Conservation (phyloP, 2,329 filamentous ascomycete species). For the Alternaria brassicicola region DNA sequence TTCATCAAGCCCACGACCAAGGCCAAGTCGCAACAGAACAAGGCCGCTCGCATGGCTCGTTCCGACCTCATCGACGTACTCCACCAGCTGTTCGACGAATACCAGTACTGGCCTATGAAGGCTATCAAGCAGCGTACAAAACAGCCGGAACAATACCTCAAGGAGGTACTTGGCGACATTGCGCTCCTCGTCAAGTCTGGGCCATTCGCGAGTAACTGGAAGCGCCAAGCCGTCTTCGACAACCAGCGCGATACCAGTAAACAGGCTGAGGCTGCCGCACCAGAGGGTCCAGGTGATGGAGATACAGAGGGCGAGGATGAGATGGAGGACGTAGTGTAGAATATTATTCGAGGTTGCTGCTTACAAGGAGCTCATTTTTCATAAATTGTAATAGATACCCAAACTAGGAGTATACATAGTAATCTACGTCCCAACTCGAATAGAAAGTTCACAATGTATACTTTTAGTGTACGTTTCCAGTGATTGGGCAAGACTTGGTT, state of each 20-base stretch:
- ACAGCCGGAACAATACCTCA: constrained; percentile 93
- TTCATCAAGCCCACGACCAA: constrained; percentile 38
- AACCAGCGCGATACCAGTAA: constrained; percentile 51
- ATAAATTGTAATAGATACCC: constrained; percentile 3
- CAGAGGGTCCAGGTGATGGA: constrained; percentile 58
- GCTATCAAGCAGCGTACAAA: constrained; percentile 75
- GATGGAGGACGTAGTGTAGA: constrained; percentile 74
- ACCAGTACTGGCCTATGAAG: constrained; percentile 94
- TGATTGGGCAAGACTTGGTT: background rate
- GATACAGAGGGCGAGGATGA: constrained; percentile 73
- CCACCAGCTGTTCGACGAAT: constrained; percentile 81
- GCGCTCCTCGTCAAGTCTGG: constrained; percentile 83
- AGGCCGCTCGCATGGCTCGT: constrained; percentile 87
- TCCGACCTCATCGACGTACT: constrained; percentile 87
- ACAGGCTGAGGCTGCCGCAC: constrained; percentile 33
- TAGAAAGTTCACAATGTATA: background rate
- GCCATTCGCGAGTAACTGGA: constrained; percentile 84
- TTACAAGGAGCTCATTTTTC: background rate
- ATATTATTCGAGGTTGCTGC: background rate
- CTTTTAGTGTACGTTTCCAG: background rate
- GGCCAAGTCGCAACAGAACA: constrained; percentile 59
- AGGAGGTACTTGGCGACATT: constrained; percentile 81
- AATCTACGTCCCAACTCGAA: background rate
- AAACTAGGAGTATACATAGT: background rate
- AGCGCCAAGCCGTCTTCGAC: constrained; percentile 72